Base-by-base conservation (phyloP, 1,284 basidiomycete species). In the Meira miltonrushii region DNA sequence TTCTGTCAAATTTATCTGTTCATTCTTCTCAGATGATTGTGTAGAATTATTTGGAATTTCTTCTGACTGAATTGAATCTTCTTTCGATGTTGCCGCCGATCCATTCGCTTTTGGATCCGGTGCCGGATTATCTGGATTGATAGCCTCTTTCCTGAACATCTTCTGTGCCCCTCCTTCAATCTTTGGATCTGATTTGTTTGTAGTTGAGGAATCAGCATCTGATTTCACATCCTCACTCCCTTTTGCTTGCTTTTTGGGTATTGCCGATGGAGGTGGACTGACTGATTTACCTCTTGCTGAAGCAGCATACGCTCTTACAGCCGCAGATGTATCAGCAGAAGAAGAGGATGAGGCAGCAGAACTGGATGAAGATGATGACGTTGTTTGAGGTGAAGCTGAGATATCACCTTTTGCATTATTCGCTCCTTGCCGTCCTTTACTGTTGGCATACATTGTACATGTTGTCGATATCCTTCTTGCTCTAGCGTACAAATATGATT, bases 51-150 rank as follows among this genome's bases (percentile, higher is more conserved):
- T 33, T 8, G 28, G 28, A 33, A 33, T 33, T 8, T 33, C 28
- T 33, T 33, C 28, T 33, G 28, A 8, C 8, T 33, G 28, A 33
- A 33, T 33, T 33, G 28, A 8, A 17, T 7, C 7, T 12, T 23
- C 46, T 48, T 48, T n/a, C 7, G 46, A 48, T 43, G 41, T n/a
- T 43, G 41, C 15, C n/a, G 25, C 11, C 15, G 48, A 25, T 50
- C 23, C 48, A 19, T 53, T 39, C 23, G 50, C 38, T 19, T n/a
- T 33, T 53, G 50, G 21, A 19, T 2, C 2, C 3, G 50, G 8
- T 39, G 37, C 15, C 28, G n/a, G 50, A 8, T 33, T 37, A 39
- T 53, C 50, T 41, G 23, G 50, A 17, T 53, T 33, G 8, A 39
- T 15, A n/a, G 50, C 50, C 8, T 17, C 50, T 41, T 33, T 33